phyloP scores from a whole-genome alignment of 106 monocot species.

The Ottelia alismoides region DNA sequence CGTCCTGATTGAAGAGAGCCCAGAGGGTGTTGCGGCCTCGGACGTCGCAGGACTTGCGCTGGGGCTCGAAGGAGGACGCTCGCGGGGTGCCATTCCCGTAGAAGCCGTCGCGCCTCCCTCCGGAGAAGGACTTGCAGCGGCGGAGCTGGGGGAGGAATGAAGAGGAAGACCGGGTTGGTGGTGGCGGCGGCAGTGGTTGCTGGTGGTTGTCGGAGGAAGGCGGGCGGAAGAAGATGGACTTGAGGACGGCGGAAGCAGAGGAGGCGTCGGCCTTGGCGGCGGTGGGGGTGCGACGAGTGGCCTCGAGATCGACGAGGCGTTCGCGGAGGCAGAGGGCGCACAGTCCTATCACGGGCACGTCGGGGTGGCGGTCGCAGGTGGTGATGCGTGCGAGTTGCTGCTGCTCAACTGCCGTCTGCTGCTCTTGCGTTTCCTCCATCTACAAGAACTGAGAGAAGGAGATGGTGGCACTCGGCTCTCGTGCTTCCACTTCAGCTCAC shows the following conservation, averaged over 20 bases:
- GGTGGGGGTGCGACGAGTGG: neutral
- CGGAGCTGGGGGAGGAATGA: constrained; percentile 5
- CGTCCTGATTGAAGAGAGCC: too few relatives aligned
- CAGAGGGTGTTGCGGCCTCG: too few relatives aligned
- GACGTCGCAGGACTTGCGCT: too few relatives aligned
- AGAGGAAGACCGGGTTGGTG: constrained; percentile 1
- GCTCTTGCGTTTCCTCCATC: too few relatives aligned
- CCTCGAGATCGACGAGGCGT: constrained; percentile 9
- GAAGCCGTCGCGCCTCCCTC: too few relatives aligned
- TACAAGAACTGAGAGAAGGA: too few relatives aligned
- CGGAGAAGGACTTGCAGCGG: constrained; percentile 11
- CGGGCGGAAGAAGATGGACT: constrained; percentile 8
- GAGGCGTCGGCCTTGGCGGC: too few relatives aligned
- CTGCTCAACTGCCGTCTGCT: neutral
- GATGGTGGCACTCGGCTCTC: too few relatives aligned
- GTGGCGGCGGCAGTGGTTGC: neutral
- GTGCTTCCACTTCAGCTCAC: too few relatives aligned
- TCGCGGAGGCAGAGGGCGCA: constrained; percentile 17
- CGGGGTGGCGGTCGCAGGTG: constrained; percentile 14
- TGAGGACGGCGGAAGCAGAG: constrained; percentile 2
- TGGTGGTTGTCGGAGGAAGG: too few relatives aligned
- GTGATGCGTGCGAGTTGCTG: neutral
- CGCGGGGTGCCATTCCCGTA: too few relatives aligned
- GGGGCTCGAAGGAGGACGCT: too few relatives aligned
- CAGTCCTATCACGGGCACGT: constrained; percentile 11